phyloP scores from a whole-genome alignment of 116 monocot genomes.

The Zostera marina region DNA sequence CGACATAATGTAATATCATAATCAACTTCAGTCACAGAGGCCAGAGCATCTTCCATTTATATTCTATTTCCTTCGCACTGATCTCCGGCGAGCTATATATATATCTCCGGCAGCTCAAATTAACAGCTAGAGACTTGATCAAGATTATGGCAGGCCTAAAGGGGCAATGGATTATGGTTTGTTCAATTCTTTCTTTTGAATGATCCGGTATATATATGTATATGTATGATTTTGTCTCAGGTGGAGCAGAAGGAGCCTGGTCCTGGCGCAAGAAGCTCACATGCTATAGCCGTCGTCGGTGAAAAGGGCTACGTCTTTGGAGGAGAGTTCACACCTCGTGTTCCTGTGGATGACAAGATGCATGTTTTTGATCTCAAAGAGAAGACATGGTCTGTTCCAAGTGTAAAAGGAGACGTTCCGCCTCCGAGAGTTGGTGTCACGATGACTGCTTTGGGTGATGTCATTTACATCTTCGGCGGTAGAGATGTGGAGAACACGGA shows the following conservation, averaged over 20 bases:
- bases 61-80: too few relatives aligned
- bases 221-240: conserved; percentile 17
- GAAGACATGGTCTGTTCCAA: conserved; percentile 40
- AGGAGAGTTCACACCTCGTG: conserved; percentile 73
- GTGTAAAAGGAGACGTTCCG: conserved; percentile 43
- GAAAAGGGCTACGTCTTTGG: conserved; percentile 67
- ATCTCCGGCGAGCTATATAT: too few relatives aligned
- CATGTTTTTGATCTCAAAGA: conserved; percentile 55
- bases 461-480: conserved; percentile 83
- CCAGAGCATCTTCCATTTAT: too few relatives aligned
- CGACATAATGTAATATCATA: too few relatives aligned
- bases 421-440: conserved; percentile 81
- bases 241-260: conserved; percentile 43
- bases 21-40: too few relatives aligned
- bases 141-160: conserved; percentile 4
- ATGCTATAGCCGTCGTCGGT: conserved; percentile 55
- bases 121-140: background rate
- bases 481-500: conserved; percentile 73
- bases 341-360: conserved; percentile 79
- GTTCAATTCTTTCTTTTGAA: background rate
- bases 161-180: conserved; percentile 7
- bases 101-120: too few relatives aligned
- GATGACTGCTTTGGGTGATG: conserved; percentile 41
- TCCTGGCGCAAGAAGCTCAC: conserved; percentile 88
- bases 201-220: background rate